Evolutionary conservation across 176 grass and related monocot species (phyloP).

Genomic region (Chloris gayana): DNA sequence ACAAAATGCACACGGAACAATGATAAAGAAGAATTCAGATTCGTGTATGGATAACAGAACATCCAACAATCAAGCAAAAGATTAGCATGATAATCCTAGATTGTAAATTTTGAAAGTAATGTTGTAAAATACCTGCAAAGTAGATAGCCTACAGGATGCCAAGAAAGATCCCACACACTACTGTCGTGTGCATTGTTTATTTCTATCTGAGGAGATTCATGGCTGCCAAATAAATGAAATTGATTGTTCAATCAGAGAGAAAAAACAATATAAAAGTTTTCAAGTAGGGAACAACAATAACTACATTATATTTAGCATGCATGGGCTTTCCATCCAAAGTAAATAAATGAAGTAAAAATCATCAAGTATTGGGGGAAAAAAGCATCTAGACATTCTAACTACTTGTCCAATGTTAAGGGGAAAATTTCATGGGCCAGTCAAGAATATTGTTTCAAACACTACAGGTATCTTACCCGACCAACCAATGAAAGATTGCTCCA

Average conservation of each 20-base stretch:
- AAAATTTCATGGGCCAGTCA: background rate
- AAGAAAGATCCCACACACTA: constrained; percentile 97
- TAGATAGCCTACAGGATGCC: constrained; percentile 99
- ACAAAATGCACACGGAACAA: background rate
- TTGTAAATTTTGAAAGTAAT: constrained; percentile 22
- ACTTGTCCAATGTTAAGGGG: constrained; percentile 6
- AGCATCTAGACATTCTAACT: background rate
- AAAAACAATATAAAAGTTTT: constrained; percentile 32
- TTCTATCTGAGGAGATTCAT: constrained; percentile 94
- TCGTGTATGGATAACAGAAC: background rate
- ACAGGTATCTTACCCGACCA: constrained; percentile 82
- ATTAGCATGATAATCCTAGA: background rate
- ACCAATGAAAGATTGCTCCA: constrained; percentile 98
- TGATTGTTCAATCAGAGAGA: constrained; percentile 23
- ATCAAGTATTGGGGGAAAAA: background rate
- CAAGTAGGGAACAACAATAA: background rate
- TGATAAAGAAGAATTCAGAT: background rate
- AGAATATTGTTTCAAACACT: constrained; percentile 20
- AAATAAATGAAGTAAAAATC: constrained; percentile 21
- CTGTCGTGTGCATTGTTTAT: constrained; percentile 89
- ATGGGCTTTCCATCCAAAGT: too few relatives aligned
- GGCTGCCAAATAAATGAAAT: constrained; percentile 61
- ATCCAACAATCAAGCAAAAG: background rate
- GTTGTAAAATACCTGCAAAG: constrained; percentile 77
- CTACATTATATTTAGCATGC: background rate